Percentiles rank a stretch among this genome's conserved stretches.
Conservation (phyloP, 768 basidiomycete species). For the Holtermannia corniformis region DNA sequence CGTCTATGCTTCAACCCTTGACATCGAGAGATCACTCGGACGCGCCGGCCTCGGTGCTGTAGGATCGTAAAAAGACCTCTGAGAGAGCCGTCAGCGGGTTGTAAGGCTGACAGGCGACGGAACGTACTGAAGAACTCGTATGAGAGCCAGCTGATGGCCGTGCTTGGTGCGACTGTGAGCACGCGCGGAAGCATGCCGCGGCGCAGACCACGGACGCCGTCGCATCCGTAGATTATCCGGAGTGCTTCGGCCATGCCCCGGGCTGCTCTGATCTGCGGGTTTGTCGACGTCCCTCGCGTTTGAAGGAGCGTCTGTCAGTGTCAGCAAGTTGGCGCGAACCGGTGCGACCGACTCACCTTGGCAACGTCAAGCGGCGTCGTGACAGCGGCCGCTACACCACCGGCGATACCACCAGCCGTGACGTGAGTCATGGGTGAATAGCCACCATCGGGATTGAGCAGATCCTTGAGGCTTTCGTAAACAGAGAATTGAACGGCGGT, state of each 20-base stretch:
- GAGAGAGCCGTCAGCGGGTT: not conserved
- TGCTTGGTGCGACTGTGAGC: slow-evolving; percentile 91
- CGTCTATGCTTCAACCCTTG: too few species aligned
- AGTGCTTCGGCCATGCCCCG: slow-evolving; percentile 81
- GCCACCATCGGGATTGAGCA: slow-evolving; percentile 71
- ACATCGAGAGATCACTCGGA: too few species aligned
- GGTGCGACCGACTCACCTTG: slow-evolving; percentile 46
- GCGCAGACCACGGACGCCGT: slow-evolving; percentile 74
- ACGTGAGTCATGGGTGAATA: slow-evolving; percentile 95
- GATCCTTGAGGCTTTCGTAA: slow-evolving; percentile 81
- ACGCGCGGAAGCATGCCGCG: slow-evolving; percentile 85
- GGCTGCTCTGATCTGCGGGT: slow-evolving; percentile 71
- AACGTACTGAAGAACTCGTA: slow-evolving; percentile 96
- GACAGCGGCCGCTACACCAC: slow-evolving; percentile 86
- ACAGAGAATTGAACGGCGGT: slow-evolving; percentile 96
- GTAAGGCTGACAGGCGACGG: not conserved
- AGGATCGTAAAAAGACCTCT: slow-evolving; percentile 33
- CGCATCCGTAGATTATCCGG: slow-evolving; percentile 72
- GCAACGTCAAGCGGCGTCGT: slow-evolving; percentile 96
- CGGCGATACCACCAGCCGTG: slow-evolving; percentile 80
- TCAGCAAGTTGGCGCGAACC: not conserved
- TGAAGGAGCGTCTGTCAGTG: slow-evolving; percentile 65
- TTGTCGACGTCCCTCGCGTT: slow-evolving; percentile 81
- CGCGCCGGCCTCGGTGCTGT: too few species aligned
- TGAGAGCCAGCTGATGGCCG: slow-evolving; percentile 93